Percentiles rank a stretch among this genome's conserved stretches.
phyloP scores from a whole-genome alignment of 768 basidiomycete genomes.

The Auricularia sp. region DNA sequence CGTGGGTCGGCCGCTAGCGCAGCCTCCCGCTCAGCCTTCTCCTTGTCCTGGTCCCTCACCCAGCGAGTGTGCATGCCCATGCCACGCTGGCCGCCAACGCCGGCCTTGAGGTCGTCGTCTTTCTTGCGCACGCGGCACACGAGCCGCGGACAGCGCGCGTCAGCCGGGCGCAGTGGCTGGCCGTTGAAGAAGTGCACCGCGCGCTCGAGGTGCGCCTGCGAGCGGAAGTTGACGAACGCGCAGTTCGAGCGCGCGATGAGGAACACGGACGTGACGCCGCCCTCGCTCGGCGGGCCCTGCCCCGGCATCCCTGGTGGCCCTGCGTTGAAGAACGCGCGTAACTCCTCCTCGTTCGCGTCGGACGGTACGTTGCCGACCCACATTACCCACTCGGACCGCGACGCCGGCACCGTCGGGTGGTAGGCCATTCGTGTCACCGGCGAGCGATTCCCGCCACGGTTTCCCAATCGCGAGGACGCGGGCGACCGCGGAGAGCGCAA shows the following conservation, averaged over 20 bases:
- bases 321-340: constrained; percentile 73
- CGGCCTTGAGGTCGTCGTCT: constrained; percentile 80
- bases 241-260: constrained; percentile 92
- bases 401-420: constrained; percentile 60
- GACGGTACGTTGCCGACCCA: constrained; percentile 90
- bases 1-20: constrained; percentile 1
- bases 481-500: not conserved
- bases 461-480: not conserved
- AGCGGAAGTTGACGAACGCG: constrained; percentile 84
- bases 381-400: constrained; percentile 89
- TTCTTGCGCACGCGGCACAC: constrained; percentile 74
- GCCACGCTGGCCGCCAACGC: constrained; percentile 86
- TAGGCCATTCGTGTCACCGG: constrained; percentile 24
- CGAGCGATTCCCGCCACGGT: not conserved
- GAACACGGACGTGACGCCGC: constrained; percentile 77
- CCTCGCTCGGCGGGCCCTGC: constrained; percentile 14
- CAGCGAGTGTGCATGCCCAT: constrained; percentile 76
- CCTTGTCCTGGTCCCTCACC: constrained; percentile 52
- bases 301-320: constrained; percentile 13
- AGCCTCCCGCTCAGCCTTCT: not conserved
- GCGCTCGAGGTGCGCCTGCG: constrained; percentile 45
- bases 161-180: constrained; percentile 52
- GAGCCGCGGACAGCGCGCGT: constrained; percentile 63
- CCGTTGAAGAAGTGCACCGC: constrained; percentile 74
- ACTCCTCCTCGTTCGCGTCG: constrained; percentile 74